phyloP scores from a whole-genome alignment of 768 basidiomycete species.

The Kwoniella heveanensis region DNA sequence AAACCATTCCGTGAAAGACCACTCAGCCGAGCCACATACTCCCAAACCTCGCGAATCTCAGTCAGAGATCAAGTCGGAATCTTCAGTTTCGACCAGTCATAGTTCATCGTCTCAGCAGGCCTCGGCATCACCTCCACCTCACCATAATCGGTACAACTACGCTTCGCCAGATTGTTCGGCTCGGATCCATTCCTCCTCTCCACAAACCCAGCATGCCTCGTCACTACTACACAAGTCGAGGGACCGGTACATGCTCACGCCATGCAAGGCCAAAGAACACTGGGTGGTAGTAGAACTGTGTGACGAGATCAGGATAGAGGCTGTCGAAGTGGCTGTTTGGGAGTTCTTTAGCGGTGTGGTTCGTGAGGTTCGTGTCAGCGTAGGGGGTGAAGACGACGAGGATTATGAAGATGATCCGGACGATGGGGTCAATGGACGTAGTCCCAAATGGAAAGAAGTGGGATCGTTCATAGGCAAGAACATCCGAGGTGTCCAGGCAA shows the following conservation, averaged over 20 bases:
- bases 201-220: conserved; percentile 75
- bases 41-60: background rate
- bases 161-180: conserved; percentile 91
- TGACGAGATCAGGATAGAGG: conserved; percentile 95
- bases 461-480: conserved; percentile 84
- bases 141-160: conserved; percentile 80
- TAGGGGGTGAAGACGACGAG: conserved; percentile 57
- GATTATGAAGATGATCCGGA: conserved; percentile 37
- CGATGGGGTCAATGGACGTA: conserved; percentile 16
- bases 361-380: conserved; percentile 84
- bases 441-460: conserved; percentile 65
- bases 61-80: background rate
- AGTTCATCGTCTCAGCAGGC: conserved; percentile 6
- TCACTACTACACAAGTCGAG: conserved; percentile 84
- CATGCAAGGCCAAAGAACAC: conserved; percentile 67
- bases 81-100: conserved; percentile 1
- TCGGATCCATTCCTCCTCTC: conserved; percentile 80
- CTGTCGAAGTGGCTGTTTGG: conserved; percentile 91
- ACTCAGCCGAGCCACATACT: background rate
- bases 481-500: conserved; percentile 82
- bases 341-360: conserved; percentile 98
- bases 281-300: conserved; percentile 95
- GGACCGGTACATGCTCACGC: conserved; percentile 95
- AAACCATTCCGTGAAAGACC: background rate
- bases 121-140: conserved; percentile 12